Evolutionary conservation across 352 stramenopile genomes (phyloP).

Genomic region (Phytophthora sp.): DNA sequence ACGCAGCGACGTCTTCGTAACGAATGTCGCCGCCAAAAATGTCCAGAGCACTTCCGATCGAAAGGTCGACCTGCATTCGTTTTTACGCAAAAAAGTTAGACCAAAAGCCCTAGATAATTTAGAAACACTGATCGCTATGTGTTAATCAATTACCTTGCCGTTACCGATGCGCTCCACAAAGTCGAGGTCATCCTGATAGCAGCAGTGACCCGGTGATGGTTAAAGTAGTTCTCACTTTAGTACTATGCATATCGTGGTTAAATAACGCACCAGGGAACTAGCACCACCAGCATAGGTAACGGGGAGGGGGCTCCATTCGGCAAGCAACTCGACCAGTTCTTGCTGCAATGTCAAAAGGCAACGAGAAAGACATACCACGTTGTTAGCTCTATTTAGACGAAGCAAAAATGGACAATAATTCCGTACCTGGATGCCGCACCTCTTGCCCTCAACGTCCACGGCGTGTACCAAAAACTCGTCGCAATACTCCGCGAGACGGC

Average conservation of each 20-base stretch:
- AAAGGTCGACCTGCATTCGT: conserved; percentile 92
- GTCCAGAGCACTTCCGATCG: conserved; percentile 97
- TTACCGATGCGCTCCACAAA: conserved; percentile 93
- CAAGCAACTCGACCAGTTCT: conserved; percentile 95
- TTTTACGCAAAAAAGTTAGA: neutral
- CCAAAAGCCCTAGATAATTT: neutral
- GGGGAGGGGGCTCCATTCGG: conserved; percentile 91
- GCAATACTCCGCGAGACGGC: conserved; percentile 92
- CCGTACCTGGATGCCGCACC: conserved; percentile 91
- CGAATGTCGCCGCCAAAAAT: conserved; percentile 96
- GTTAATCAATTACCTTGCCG: conserved; percentile 63
- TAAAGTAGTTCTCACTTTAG: neutral
- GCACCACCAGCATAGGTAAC: conserved; percentile 98
- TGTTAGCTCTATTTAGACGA: no score
- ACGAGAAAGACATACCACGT: neutral
- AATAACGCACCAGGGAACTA: conserved; percentile 72
- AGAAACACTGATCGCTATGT: neutral
- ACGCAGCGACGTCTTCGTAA: conserved; percentile 94
- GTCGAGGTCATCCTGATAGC: conserved; percentile 91
- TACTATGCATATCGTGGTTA: no score
- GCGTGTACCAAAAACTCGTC: conserved; percentile 98
- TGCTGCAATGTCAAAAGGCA: conserved; percentile 53
- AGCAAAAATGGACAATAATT: neutral
- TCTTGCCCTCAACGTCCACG: conserved; percentile 97
- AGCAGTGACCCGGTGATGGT: neutral